Conservation (phyloP, 2,329 filamentous ascomycete species). For the Ceratocystis colombiana region DNA sequence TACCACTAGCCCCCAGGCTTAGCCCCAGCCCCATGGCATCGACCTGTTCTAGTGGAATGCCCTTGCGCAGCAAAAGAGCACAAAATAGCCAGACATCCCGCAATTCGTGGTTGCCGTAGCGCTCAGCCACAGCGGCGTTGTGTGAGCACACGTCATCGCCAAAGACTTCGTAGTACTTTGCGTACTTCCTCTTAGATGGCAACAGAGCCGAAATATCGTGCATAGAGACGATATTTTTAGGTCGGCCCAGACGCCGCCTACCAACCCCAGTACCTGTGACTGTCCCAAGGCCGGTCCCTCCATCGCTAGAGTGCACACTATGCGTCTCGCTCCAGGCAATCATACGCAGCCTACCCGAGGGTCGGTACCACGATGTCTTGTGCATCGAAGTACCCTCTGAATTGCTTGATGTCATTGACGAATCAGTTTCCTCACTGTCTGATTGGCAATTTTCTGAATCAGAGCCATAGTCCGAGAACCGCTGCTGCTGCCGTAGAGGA, state of each 20-base stretch:
- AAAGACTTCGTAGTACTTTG: conserved; percentile 71
- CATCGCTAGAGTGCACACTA: conserved; percentile 50
- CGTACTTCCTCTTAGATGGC: conserved; percentile 70
- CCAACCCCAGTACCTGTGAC: conserved; percentile 35
- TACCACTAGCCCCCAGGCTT: background rate
- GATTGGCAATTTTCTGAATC: conserved; percentile 39
- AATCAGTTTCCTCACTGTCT: conserved; percentile 31
- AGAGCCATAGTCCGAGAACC: conserved; percentile 41
- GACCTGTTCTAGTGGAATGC: conserved; percentile 60
- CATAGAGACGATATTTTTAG: conserved; percentile 54
- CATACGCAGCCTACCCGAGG: conserved; percentile 43
- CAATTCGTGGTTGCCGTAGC: conserved; percentile 57
- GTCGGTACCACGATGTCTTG: conserved; percentile 48
- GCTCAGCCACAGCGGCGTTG: conserved; percentile 68
- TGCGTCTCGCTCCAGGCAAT: conserved; percentile 49
- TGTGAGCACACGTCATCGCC: conserved; percentile 73
- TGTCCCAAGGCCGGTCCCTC: conserved; percentile 43
- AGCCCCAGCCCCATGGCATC: conserved; percentile 30
- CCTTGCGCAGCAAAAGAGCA: conserved; percentile 64
- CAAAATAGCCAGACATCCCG: conserved; percentile 77
- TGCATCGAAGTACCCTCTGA: conserved; percentile 55
- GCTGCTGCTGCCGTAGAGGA: conserved; percentile 40
- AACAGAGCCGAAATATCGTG: conserved; percentile 59
- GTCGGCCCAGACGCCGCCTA: conserved; percentile 36
- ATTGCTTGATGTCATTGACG: conserved; percentile 44